Evolutionary conservation across 1,284 basidiomycete genomes (phyloP).

Genomic region (Termitomyces sp.): DNA sequence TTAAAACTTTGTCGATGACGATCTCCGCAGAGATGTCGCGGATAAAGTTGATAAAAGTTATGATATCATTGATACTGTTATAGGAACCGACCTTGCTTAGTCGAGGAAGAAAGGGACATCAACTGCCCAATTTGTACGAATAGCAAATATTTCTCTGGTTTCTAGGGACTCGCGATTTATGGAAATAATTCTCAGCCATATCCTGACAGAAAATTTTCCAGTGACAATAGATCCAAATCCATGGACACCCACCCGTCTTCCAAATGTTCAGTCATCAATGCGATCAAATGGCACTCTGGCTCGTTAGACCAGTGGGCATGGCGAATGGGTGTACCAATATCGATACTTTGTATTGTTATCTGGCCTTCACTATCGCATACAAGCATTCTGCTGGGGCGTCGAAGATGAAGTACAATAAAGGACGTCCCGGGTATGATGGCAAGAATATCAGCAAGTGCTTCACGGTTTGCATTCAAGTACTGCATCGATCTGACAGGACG

Average conservation of each 20-base stretch:
- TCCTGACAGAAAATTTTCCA: background rate
- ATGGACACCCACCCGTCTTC: no score
- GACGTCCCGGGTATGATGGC: background rate
- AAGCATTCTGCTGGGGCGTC: background rate
- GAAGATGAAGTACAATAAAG: background rate
- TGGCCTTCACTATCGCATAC: background rate
- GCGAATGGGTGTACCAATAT: background rate
- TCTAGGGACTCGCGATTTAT: background rate
- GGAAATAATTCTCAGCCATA: background rate
- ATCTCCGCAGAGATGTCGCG: no score
- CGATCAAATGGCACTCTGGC: background rate
- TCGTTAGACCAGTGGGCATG: background rate
- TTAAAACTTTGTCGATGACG: background rate
- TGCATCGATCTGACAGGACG: background rate
- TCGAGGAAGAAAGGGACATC: background rate
- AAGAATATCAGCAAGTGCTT: background rate
- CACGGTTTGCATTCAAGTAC: background rate
- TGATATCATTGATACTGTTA: no score
- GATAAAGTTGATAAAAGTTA: background rate
- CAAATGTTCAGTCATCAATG: no score
- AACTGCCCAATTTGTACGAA: fast-evolving
- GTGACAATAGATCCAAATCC: no score
- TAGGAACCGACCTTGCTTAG: background rate
- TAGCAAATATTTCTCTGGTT: background rate
- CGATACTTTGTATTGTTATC: background rate